Percentiles rank a stretch among this genome's conserved stretches.
These are phyloP conservation scores for Chrysochromulina tobinii DNA, from an alignment of 78 protist species.

Conservation along the genomic window DNA sequence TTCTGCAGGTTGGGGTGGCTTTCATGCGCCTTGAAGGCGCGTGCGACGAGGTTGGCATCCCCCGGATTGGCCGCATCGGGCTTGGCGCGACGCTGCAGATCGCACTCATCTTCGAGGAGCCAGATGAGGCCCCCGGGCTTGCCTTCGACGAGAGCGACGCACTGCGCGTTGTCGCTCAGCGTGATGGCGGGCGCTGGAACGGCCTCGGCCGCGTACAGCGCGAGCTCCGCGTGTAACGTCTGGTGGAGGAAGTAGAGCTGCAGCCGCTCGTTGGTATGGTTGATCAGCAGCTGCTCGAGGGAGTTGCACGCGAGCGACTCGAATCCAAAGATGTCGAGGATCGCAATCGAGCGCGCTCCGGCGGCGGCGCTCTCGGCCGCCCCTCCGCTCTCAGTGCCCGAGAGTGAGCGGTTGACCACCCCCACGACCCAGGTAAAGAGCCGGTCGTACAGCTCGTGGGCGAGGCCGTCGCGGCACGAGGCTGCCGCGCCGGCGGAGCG, in stretches of 20 bases:
- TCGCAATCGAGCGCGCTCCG: conserved; percentile 48
- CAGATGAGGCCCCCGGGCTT: not conserved
- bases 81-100: not conserved
- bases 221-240: conserved; percentile 25
- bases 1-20: not conserved
- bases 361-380: not conserved
- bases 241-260: conserved; percentile 35
- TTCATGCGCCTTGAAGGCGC: not conserved
- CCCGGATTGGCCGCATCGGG: not conserved
- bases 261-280: conserved; percentile 15
- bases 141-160: not conserved
- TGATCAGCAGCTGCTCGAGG: conserved; percentile 66
- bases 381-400: conserved; percentile 4
- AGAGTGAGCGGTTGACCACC: conserved; percentile 70
- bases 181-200: conserved; percentile 76
- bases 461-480: conserved; percentile 85
- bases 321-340: conserved; percentile 92
- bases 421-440: conserved; percentile 86
- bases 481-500: conserved; percentile 56
- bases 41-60: not conserved
- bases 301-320: conserved; percentile 85
- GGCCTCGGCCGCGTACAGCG: conserved; percentile 68
- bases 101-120: not conserved
- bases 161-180: conserved; percentile 48
- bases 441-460: conserved; percentile 85